Percentiles rank a stretch among this genome's conserved stretches.
These are phyloP conservation scores for Claviceps digitariae DNA, from an alignment of 2,329 filamentous ascomycete species.

Conservation along the genomic window DNA sequence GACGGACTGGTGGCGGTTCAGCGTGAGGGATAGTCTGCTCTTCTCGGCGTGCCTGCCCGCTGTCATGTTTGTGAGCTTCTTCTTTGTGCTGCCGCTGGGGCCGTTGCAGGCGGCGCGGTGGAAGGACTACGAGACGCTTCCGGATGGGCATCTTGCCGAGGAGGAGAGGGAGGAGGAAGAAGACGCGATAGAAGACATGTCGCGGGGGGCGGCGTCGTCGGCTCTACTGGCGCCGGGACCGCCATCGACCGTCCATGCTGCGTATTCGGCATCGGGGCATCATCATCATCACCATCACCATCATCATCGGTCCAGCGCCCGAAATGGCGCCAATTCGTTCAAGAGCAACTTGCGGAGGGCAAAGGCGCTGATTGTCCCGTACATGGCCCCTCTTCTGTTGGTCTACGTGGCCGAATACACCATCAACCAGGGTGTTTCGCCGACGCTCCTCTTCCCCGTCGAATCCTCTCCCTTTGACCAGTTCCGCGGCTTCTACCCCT, in stretches of 20 bases:
- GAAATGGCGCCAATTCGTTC: constrained; percentile 24
- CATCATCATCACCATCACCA: constrained; percentile 7
- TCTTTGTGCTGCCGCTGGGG: constrained; percentile 58
- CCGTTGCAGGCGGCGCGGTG: constrained; percentile 38
- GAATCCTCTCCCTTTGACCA: constrained; percentile 61
- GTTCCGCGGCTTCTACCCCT: constrained; percentile 82
- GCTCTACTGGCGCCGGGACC: constrained; percentile 34
- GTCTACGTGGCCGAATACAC: constrained; percentile 96
- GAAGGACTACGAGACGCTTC: constrained; percentile 42
- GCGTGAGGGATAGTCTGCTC: constrained; percentile 60
- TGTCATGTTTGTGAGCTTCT: constrained; percentile 80
- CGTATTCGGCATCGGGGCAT: constrained; percentile 18
- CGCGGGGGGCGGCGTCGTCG: constrained; percentile 28
- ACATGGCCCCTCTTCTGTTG: constrained; percentile 81
- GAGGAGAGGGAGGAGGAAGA: background rate
- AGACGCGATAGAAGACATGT: constrained; percentile 15
- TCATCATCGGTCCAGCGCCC: too few species aligned
- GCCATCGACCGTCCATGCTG: constrained; percentile 25
- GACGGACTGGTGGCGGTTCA: constrained; percentile 66
- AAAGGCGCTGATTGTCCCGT: constrained; percentile 55
- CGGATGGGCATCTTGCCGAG: constrained; percentile 26
- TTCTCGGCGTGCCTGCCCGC: constrained; percentile 66
- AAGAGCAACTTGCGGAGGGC: constrained; percentile 49
- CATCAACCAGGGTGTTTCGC: constrained; percentile 89
- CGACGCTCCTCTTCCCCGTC: constrained; percentile 79